Percentiles rank a stretch among this genome's conserved stretches.
phyloP scores from a whole-genome alignment of 1,284 basidiomycete species.

The Microbotryum lychnidis-dioicae region DNA sequence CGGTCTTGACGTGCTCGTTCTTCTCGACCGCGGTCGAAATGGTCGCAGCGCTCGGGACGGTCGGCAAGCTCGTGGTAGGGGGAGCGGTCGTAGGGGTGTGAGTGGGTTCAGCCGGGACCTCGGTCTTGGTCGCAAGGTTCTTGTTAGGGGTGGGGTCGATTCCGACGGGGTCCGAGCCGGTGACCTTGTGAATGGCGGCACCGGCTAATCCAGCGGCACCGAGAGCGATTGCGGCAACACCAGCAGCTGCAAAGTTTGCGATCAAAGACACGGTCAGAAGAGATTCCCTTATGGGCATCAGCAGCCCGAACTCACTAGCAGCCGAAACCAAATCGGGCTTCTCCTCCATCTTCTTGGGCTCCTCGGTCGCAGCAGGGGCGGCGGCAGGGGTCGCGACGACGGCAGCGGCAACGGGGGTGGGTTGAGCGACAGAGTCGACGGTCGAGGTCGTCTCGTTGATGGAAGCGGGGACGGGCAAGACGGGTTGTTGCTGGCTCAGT shows the following conservation, averaged over 20 bases:
- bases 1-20: constrained; percentile 8
- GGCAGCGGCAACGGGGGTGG: not conserved
- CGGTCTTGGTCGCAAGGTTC: no score
- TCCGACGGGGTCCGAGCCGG: not conserved
- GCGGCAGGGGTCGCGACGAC: not conserved
- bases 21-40: constrained; percentile 8
- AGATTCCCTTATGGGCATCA: no score
- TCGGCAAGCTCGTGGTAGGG: not conserved
- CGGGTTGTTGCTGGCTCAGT: not conserved
- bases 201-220: constrained; percentile 1
- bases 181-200: not conserved
- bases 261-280: no score
- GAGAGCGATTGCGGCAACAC: not conserved
- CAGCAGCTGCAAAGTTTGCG: not conserved
- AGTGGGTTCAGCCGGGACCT: no score
- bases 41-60: constrained; percentile 4
- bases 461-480: constrained; percentile 1
- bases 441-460: not conserved
- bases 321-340: not conserved
- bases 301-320: not conserved
- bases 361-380: not conserved
- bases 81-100: no score
- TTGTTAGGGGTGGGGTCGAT: no score
- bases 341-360: constrained; percentile 1
- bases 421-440: not conserved